Evolutionary conservation across 192 early-diverging fungal genomes (phyloP).

Genomic region (Diversispora epigaea): DNA sequence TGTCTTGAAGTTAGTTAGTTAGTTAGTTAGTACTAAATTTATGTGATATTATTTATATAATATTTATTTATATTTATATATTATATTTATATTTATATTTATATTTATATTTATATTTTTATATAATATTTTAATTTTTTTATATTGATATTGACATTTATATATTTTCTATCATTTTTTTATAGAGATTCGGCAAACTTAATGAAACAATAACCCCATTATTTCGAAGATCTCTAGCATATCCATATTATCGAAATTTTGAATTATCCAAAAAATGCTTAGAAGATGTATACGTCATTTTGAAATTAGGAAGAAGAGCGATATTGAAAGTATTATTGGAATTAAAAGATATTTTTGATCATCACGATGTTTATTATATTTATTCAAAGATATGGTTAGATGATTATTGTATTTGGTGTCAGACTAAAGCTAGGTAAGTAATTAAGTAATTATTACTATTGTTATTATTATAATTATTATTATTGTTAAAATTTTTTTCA

Average conservation of each 20-base stretch:
- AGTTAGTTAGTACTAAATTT: too few species aligned
- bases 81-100: background rate
- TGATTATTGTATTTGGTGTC: slow-evolving; percentile 95
- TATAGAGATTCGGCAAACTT: slow-evolving; percentile 60
- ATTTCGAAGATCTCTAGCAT: slow-evolving; percentile 80
- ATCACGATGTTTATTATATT: slow-evolving; percentile 85
- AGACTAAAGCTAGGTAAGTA: slow-evolving; percentile 66
- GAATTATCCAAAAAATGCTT: slow-evolving; percentile 71
- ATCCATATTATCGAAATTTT: slow-evolving; percentile 83
- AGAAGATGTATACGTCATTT: slow-evolving; percentile 77
- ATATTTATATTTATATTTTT: too few species aligned
- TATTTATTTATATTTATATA: background rate
- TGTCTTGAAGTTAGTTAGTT: slow-evolving; percentile 68
- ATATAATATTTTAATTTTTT: background rate
- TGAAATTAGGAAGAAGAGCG: slow-evolving; percentile 81
- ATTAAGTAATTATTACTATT: slow-evolving; percentile 9
- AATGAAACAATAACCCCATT: slow-evolving; percentile 60
- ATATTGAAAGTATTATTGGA: slow-evolving; percentile 78
- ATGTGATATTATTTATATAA: background rate
- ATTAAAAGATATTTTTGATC: slow-evolving; percentile 75
- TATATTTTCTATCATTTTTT: background rate
- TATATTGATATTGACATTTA: background rate
- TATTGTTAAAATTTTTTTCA: background rate
- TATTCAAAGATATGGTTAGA: slow-evolving; percentile 87
- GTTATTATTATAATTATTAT: background rate